Conservation (phyloP, 1,284 basidiomycete species). For the Pseudozyma thailandica region DNA sequence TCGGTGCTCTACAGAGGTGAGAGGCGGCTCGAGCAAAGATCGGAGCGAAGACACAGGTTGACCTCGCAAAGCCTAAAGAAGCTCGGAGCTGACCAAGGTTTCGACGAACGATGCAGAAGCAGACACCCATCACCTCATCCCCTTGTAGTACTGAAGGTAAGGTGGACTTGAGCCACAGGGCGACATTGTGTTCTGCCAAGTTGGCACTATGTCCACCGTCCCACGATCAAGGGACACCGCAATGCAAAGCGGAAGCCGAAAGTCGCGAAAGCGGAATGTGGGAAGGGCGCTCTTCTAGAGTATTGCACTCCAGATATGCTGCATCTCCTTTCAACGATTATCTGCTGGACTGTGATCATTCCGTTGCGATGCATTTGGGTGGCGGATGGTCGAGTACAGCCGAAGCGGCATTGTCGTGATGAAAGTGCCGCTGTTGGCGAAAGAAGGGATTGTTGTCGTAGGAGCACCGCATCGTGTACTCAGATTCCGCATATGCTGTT, state of each 20-base stretch:
- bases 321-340: constrained; percentile 26
- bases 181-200: constrained; percentile 47
- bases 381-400: constrained; percentile 27
- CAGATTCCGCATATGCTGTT: constrained; percentile 4
- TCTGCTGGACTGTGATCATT: constrained; percentile 12
- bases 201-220: constrained; percentile 11
- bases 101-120: constrained; percentile 16
- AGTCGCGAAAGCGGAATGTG: constrained; percentile 31
- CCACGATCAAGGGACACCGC: constrained; percentile 27
- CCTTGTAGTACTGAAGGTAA: constrained; percentile 25
- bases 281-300: constrained; percentile 8
- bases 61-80: constrained; percentile 9
- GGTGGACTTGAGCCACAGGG: constrained; percentile 18
- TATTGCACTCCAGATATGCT: constrained; percentile 6
- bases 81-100: constrained; percentile 32
- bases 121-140: constrained; percentile 31
- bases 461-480: constrained; percentile 35
- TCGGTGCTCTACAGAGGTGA: constrained; percentile 64
- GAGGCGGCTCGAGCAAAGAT: constrained; percentile 7
- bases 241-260: constrained; percentile 28
- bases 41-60: constrained; percentile 28
- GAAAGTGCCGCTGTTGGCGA: constrained; percentile 25
- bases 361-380: constrained; percentile 17
- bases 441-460: constrained; percentile 5
- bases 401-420: constrained; percentile 28